A percentile compares a stretch with the other conserved stretches of the same genome.
Evolutionary conservation across 2,329 filamentous ascomycete species (phyloP).

Genomic region (Mycosphaerella sp.): DNA sequence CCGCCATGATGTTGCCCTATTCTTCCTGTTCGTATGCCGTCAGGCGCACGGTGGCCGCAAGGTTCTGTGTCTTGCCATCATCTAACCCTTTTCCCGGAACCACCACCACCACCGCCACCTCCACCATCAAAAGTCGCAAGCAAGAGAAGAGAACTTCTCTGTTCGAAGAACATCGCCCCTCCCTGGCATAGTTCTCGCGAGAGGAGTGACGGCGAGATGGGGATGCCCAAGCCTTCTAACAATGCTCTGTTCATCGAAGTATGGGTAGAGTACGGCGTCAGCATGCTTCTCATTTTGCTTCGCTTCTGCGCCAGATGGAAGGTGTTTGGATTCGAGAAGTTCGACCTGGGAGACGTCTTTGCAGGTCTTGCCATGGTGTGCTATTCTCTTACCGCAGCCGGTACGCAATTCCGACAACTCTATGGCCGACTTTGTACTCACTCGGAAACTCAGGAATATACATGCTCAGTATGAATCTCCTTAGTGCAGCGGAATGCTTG

Average conservation of each 20-base stretch:
- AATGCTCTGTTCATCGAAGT: slow-evolving; percentile 13
- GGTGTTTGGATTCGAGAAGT: slow-evolving; percentile 15
- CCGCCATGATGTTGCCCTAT: not conserved
- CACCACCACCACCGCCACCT: not conserved
- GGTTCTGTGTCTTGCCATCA: slow-evolving; percentile 5
- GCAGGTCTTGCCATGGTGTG: slow-evolving; percentile 14
- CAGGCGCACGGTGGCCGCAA: not conserved
- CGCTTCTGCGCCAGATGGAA: slow-evolving; percentile 16
- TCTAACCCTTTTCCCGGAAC: not conserved
- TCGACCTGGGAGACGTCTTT: slow-evolving; percentile 18
- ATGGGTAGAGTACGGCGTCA: slow-evolving; percentile 16
- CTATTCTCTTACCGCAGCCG: slow-evolving; percentile 1
- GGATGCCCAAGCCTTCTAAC: not conserved
- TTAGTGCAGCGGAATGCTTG: not conserved
- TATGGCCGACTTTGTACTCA: slow-evolving; percentile 11
- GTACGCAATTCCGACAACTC: not conserved
- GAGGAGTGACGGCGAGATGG: slow-evolving; percentile 3
- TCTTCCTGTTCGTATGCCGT: not conserved
- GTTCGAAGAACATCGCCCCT: no score
- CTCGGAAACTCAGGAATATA: slow-evolving; percentile 20
- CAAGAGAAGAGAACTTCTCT: not conserved
- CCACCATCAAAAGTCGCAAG: not conserved
- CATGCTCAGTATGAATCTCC: slow-evolving; percentile 6
- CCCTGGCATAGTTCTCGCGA: no score
- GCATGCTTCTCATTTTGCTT: slow-evolving; percentile 10